A percentile compares a stretch with the other conserved stretches of the same genome.
These are phyloP conservation scores for Metschnikowia shivogae DNA, from an alignment of 805 yeast species.

Conservation along the genomic window DNA sequence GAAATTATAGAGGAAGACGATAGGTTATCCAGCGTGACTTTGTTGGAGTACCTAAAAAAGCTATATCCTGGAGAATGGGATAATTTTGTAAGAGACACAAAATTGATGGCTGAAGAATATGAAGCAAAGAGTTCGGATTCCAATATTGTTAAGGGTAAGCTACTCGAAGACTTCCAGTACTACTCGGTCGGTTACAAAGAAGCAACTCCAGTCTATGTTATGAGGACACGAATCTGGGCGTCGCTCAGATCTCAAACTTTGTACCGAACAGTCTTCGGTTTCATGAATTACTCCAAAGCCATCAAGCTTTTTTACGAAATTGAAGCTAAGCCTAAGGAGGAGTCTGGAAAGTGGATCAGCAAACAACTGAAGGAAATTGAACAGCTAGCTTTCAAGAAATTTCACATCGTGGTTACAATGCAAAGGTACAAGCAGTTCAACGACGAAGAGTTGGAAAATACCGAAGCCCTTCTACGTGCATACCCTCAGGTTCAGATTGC, in stretches of 20 bases:
- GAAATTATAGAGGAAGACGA: slow-evolving; percentile 97
- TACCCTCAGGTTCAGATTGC: slow-evolving; percentile 88
- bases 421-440: slow-evolving; percentile 73
- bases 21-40: slow-evolving; percentile 89
- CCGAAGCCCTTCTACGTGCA: slow-evolving; percentile 76
- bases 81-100: slow-evolving; percentile 93
- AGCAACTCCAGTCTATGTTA: slow-evolving; percentile 94
- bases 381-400: slow-evolving; percentile 78
- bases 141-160: background rate
- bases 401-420: slow-evolving; percentile 79
- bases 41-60: slow-evolving; percentile 91
- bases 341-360: slow-evolving; percentile 7
- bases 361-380: slow-evolving; percentile 10
- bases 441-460: slow-evolving; percentile 72
- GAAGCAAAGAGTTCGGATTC: slow-evolving; percentile 21
- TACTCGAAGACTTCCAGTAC: slow-evolving; percentile 51
- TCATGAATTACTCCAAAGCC: slow-evolving; percentile 97
- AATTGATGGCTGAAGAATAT: slow-evolving; percentile 83
- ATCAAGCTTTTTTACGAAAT: slow-evolving; percentile 89
- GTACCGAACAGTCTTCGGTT: slow-evolving; percentile 96
- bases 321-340: slow-evolving; percentile 69
- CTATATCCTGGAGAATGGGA: slow-evolving; percentile 97
- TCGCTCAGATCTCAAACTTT: slow-evolving; percentile 94
- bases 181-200: slow-evolving; percentile 96
- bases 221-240: slow-evolving; percentile 98